phyloP scores from a whole-genome alignment of 2,329 filamentous ascomycete species.

The Penicillium sp. region DNA sequence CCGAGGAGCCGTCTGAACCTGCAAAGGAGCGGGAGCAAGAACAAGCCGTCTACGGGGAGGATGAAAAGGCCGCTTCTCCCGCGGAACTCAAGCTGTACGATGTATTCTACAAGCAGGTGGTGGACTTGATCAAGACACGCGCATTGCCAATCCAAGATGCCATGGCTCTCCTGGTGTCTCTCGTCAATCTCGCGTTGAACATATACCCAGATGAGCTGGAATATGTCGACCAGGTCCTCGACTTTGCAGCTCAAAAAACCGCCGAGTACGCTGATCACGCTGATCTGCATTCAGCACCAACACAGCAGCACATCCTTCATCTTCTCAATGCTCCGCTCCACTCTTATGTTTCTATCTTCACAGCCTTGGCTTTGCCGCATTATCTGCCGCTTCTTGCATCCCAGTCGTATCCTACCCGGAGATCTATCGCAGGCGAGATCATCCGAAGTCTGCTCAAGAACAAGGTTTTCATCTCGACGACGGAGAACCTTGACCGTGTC shows the following conservation, averaged over 20 bases:
- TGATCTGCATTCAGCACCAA: constrained; percentile 82
- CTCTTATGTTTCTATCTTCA: constrained; percentile 89
- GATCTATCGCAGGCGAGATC: constrained; percentile 86
- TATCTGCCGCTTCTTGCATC: constrained; percentile 86
- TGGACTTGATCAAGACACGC: constrained; percentile 86
- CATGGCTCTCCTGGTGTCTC: constrained; percentile 86
- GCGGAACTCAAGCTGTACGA: constrained; percentile 86
- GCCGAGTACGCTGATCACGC: constrained; percentile 86
- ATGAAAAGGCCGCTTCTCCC: constrained; percentile 37
- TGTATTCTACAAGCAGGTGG: constrained; percentile 94
- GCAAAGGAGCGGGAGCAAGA: constrained; percentile 27
- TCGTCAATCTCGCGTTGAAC: constrained; percentile 88
- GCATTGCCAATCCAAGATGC: constrained; percentile 90
- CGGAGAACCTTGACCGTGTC: constrained; percentile 79
- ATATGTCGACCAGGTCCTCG: constrained; percentile 90
- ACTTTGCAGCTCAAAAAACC: constrained; percentile 82
- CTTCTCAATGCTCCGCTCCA: constrained; percentile 87
- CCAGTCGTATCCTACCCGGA: constrained; percentile 86
- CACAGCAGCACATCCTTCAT: constrained; percentile 83
- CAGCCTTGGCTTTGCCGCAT: constrained; percentile 85
- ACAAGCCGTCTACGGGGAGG: constrained; percentile 32
- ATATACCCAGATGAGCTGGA: constrained; percentile 91
- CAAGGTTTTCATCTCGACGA: constrained; percentile 71
- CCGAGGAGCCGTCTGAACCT: constrained; percentile 25
- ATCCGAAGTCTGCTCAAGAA: constrained; percentile 77